Evolutionary conservation across 2,329 filamentous ascomycete species (phyloP).

Genomic region (Arthrobotrys megalospora): DNA sequence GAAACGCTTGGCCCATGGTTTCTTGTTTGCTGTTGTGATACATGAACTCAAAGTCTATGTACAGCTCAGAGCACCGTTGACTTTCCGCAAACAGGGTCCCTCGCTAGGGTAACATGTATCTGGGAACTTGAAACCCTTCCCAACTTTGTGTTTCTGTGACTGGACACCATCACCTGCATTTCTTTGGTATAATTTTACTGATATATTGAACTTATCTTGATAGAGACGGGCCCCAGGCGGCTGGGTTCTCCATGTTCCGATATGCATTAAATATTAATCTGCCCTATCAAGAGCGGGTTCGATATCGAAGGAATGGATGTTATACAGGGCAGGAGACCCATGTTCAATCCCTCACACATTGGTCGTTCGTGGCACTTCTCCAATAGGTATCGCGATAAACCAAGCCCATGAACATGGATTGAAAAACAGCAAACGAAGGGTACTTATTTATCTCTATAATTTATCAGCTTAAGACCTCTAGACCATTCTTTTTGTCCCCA

Average conservation of each 20-base stretch:
- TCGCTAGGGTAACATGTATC: constrained; percentile 34
- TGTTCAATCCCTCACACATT: constrained; percentile 21
- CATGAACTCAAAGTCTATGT: constrained; percentile 22
- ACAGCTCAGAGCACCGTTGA: constrained; percentile 15
- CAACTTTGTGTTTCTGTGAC: constrained; percentile 27
- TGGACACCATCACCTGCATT: constrained; percentile 51
- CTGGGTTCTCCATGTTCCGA: constrained; percentile 26
- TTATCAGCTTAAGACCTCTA: constrained; percentile 18
- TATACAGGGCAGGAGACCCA: constrained; percentile 15
- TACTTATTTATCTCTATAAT: constrained; percentile 17
- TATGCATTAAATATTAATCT: constrained; percentile 16
- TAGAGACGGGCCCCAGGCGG: not conserved
- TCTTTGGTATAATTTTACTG: constrained; percentile 23
- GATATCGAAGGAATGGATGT: constrained; percentile 36
- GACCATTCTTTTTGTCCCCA: not conserved
- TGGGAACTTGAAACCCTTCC: constrained; percentile 23
- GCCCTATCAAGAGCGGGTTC: constrained; percentile 53
- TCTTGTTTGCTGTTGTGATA: constrained; percentile 46
- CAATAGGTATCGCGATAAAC: constrained; percentile 31
- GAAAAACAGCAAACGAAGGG: constrained; percentile 14
- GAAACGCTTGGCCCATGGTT: constrained; percentile 16
- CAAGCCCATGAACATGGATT: constrained; percentile 22
- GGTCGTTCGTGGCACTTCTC: constrained; percentile 16
- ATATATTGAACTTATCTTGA: constrained; percentile 27
- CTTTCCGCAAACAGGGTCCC: constrained; percentile 40